Evolutionary conservation across 2,329 filamentous ascomycete species (phyloP).

Genomic region (Epicoccum nigrum): DNA sequence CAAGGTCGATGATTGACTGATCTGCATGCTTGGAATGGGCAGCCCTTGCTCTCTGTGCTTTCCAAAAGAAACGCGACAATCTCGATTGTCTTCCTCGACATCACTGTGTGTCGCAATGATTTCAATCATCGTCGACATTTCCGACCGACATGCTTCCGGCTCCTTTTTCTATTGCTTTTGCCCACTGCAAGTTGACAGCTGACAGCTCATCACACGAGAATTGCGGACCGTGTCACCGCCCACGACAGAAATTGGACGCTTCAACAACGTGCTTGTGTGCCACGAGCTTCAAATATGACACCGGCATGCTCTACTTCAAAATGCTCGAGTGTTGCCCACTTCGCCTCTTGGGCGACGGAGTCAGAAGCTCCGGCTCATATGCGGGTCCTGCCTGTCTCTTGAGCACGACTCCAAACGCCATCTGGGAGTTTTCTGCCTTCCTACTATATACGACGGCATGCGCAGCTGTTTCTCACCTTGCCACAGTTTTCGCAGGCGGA

Average conservation of each 20-base stretch:
- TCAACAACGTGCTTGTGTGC: not conserved
- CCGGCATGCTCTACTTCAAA: not conserved
- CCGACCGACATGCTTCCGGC: not conserved
- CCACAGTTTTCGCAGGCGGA: not conserved
- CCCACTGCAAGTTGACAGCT: not conserved
- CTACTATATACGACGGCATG: not conserved
- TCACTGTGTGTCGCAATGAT: not conserved
- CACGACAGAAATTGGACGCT: not conserved
- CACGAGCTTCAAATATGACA: not conserved
- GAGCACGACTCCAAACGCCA: not conserved
- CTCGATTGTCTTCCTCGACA: too few species aligned
- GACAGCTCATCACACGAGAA: not conserved
- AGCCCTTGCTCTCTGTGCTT: not conserved
- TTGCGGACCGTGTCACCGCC: not conserved
- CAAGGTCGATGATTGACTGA: not conserved
- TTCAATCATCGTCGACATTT: not conserved
- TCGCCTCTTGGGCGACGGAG: not conserved
- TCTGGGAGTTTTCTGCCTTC: not conserved
- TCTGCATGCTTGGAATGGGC: not conserved
- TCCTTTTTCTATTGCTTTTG: not conserved
- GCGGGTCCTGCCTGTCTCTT: not conserved
- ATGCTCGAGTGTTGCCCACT: not conserved
- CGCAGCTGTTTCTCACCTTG: not conserved
- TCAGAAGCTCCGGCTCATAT: not conserved
- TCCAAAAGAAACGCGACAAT: too few species aligned